Evolutionary conservation across 2,329 filamentous ascomycete genomes (phyloP).

Genomic region (Scytalidium lignicola): DNA sequence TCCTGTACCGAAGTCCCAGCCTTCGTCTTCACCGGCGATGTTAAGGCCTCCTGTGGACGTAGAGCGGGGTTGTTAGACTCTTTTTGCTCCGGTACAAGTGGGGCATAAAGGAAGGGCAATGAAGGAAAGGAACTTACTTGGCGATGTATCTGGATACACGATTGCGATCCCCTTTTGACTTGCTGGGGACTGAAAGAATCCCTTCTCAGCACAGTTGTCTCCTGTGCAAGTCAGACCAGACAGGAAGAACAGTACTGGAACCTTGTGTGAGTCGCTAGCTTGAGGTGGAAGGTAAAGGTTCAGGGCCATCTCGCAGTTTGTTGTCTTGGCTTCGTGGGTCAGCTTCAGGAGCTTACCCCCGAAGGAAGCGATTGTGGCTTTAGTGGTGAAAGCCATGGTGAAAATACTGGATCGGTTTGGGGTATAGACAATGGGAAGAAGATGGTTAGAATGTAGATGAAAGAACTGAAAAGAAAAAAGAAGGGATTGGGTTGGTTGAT

Average conservation of each 20-base stretch:
- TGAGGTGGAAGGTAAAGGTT: conserved; percentile 86
- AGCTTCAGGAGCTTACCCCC: conserved; percentile 95
- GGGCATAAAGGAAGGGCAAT: background rate
- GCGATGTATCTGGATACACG: conserved; percentile 91
- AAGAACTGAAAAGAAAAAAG: background rate
- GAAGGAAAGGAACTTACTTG: conserved; percentile 47
- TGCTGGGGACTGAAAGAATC: conserved; percentile 86
- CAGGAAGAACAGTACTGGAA: conserved; percentile 87
- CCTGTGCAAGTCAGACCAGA: conserved; percentile 93
- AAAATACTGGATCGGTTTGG: conserved; percentile 18
- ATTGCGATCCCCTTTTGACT: conserved; percentile 80
- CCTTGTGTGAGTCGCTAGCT: conserved; percentile 52
- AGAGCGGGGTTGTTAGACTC: too few relatives aligned
- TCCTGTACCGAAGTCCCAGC: conserved; percentile 86
- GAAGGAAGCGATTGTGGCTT: conserved; percentile 83
- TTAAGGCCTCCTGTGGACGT: conserved; percentile 58
- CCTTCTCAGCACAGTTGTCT: conserved; percentile 76
- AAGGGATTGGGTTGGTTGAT: background rate
- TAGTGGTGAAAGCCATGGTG: conserved; percentile 82
- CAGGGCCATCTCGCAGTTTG: conserved; percentile 83
- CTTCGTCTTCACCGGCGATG: conserved; percentile 78
- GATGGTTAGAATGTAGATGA: background rate
- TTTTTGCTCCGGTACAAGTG: too few relatives aligned
- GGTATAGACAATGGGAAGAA: background rate
- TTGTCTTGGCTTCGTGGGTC: conserved; percentile 72